Base-by-base conservation (phyloP, 2,329 filamentous ascomycete genomes). In the Aspergillus sp. region DNA sequence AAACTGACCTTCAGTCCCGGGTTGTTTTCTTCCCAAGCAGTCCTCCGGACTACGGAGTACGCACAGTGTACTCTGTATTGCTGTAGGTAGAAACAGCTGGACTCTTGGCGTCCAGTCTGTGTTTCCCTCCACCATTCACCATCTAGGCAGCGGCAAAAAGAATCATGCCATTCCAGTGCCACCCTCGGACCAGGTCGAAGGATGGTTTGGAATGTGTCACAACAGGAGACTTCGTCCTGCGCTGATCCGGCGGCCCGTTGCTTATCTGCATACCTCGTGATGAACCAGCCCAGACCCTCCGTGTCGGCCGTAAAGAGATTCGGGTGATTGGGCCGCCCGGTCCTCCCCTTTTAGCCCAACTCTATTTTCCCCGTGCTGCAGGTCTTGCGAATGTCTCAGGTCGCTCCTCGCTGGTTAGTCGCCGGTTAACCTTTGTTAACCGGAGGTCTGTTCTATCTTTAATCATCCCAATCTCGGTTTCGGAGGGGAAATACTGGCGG, bases 221-320 rank as follows among this genome's bases (percentile, higher is more conserved):
- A n/a, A 17, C 34, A 38, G 34, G 34, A 32, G 29, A 17, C 34
- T 17, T 11, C 34, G 34, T n/a, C 34, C 14, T 38, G 34, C 34
- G 34, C 19, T 42, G 40, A 49, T 49, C 47, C 40, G 31, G 40
- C 47, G 47, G 47, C 47, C 47, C 47, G 40, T 36, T 49, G 47
- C 47, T 49, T 43, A 34, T 41, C 23, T 34, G 38, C 36, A 31
- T 42, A 20, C 40, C 40, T 42, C 40, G 40, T 42, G 40, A 42
- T 42, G 40, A 38, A 42, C 40, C 21, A 42, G n/a, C 17, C 17
- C 14, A 5, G 14, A 7, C 17, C 14, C 14, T 17, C 17, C 17
- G 40, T 42, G 40, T 19, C 17, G 40, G 40, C 19, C 40, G 40
- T 19, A 20, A 38, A 38, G 16, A 5, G 7, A 2, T 5, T n/a